phyloP scores from a whole-genome alignment of 1,139 yeast genomes.

The Nakaseomyces kungkrabaensis region DNA sequence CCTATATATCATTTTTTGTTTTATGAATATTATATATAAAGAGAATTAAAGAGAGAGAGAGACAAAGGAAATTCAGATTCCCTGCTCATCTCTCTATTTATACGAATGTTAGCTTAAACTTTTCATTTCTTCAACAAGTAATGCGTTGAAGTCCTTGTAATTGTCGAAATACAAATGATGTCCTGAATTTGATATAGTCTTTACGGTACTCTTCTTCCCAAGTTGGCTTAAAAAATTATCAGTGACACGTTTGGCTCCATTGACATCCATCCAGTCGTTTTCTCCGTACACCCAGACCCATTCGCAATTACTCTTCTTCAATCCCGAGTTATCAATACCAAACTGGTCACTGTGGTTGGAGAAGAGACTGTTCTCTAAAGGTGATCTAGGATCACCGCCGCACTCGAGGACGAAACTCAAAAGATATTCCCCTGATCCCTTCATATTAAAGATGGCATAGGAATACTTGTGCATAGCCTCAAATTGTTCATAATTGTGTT shows the following conservation, averaged over 20 bases:
- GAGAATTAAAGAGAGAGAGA: no score
- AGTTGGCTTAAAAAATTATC: constrained; percentile 30
- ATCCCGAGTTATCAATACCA: constrained; percentile 4
- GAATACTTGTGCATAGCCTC: constrained; percentile 50
- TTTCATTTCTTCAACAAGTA: constrained; percentile 40
- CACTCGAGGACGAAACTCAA: constrained; percentile 58
- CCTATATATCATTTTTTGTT: no score
- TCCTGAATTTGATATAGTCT: constrained; percentile 47
- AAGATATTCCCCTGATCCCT: constrained; percentile 72
- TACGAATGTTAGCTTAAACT: constrained; percentile 3
- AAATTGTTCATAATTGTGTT: constrained; percentile 31
- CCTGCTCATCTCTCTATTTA: no score
- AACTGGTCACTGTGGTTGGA: constrained; percentile 11
- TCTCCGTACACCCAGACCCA: constrained; percentile 64
- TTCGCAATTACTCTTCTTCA: constrained; percentile 36
- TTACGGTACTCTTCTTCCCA: constrained; percentile 30
- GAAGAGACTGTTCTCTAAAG: constrained; percentile 45
- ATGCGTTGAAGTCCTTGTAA: constrained; percentile 38
- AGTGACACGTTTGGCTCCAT: constrained; percentile 38
- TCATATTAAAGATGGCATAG: constrained; percentile 59
- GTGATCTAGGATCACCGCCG: constrained; percentile 64
- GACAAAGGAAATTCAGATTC: no score
- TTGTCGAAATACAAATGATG: constrained; percentile 65
- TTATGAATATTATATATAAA: no score
- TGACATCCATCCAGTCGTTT: constrained; percentile 67